A percentile compares a stretch with the other conserved stretches of the same genome.
Evolutionary conservation across 164 flowering plant genomes (phyloP).

Genomic region (Amborella trichopoda): DNA sequence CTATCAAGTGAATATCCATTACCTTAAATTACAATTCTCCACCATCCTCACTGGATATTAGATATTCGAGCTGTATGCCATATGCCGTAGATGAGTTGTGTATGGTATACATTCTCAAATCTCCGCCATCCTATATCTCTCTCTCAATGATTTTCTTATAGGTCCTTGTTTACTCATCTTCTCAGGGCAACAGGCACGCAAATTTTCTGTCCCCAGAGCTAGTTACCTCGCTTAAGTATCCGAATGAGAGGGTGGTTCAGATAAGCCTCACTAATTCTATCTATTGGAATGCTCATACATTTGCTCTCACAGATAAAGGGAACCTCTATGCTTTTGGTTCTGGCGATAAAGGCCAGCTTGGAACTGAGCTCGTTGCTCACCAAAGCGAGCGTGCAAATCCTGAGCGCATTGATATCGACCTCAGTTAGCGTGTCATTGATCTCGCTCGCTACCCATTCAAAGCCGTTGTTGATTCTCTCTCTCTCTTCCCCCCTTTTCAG

Average conservation of each 20-base stretch:
- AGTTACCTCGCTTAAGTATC: slow-evolving; percentile 69
- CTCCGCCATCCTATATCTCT: too few relatives aligned
- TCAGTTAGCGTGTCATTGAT: slow-evolving; percentile 22
- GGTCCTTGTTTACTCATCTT: neutral
- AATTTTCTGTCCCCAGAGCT: slow-evolving; percentile 71
- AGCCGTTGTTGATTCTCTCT: slow-evolving; percentile 6
- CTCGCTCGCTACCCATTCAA: neutral
- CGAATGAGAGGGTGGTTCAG: slow-evolving; percentile 76
- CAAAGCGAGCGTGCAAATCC: slow-evolving; percentile 70
- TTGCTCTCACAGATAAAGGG: slow-evolving; percentile 82
- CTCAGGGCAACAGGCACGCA: slow-evolving; percentile 56
- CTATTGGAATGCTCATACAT: slow-evolving; percentile 93
- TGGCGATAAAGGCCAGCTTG: slow-evolving; percentile 93
- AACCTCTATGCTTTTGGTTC: slow-evolving; percentile 90
- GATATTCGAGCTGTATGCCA: too few relatives aligned
- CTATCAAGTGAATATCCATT: too few relatives aligned
- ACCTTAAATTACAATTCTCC: too few relatives aligned
- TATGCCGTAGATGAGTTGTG: too few relatives aligned
- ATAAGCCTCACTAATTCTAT: slow-evolving; percentile 88
- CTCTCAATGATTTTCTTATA: too few relatives aligned
- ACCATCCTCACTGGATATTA: too few relatives aligned
- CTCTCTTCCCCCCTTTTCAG: neutral
- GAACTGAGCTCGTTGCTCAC: slow-evolving; percentile 44
- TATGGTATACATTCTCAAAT: too few relatives aligned
- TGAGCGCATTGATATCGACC: slow-evolving; percentile 68